Conservation (phyloP, 73 alveolate genomes). For the Paraurostyla sp. region DNA sequence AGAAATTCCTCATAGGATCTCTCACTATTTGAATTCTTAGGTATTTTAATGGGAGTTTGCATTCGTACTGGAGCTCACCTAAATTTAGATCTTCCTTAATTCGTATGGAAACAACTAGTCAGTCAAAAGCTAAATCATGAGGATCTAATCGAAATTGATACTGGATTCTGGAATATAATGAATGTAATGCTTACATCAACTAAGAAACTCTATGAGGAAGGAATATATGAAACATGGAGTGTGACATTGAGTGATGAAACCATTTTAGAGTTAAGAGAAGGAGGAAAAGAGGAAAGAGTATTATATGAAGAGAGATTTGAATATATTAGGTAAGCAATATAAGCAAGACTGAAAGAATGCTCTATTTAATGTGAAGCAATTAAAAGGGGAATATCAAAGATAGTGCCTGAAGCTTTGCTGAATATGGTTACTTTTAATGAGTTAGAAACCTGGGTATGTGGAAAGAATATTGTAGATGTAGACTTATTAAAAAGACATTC, state of each 20-base stretch:
- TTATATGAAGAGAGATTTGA: constrained; percentile 88
- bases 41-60: constrained; percentile 98
- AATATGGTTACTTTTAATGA: constrained; percentile 91
- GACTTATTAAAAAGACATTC: constrained; percentile 96
- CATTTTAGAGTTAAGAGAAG: constrained; percentile 80
- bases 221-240: constrained; percentile 82
- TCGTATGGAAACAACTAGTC: constrained; percentile 97
- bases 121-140: constrained; percentile 91
- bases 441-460: constrained; percentile 96
- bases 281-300: constrained; percentile 86
- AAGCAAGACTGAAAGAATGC: constrained; percentile 92
- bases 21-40: constrained; percentile 94
- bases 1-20: constrained; percentile 81
- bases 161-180: constrained; percentile 88
- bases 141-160: constrained; percentile 94
- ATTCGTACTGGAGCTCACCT: constrained; percentile 97
- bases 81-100: constrained; percentile 94
- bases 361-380: constrained; percentile 89
- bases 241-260: constrained; percentile 85
- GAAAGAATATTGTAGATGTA: constrained; percentile 93
- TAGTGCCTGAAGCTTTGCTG: constrained; percentile 93
- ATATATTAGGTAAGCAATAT: constrained; percentile 81
- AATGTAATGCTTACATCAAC: constrained; percentile 80
- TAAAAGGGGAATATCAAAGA: constrained; percentile 90
- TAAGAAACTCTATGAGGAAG: constrained; percentile 82